Base-by-base conservation (phyloP, 2,329 filamentous ascomycete species). In the Colletotrichum sp. region DNA sequence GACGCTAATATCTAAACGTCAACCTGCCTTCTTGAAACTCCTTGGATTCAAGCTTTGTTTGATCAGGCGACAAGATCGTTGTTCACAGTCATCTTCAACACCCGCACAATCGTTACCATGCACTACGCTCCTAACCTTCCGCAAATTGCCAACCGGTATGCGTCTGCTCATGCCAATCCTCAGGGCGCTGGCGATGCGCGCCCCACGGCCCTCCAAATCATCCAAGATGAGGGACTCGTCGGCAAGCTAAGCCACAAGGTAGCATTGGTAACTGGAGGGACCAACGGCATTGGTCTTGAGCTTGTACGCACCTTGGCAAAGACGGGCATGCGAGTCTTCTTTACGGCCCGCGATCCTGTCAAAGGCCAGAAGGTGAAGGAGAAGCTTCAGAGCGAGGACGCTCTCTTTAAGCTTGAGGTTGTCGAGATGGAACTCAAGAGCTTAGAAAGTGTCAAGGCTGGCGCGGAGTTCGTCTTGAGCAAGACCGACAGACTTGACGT, bases 281-380 rank as follows among this genome's bases (percentile, higher is more conserved):
- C 83, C 3, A 81, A 84, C 24, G 87, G 87, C 1, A 81, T 88
- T 21, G 87, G 87, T 6, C 74, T 85, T 21, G 85, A 88, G 70
- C 87, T 86, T 2, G 86, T 82, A 4, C 82, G 84, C 13, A 86
- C 87, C 3, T 81, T 90, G 6, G 76, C 82, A 55, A 79, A 83
- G 5, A 87, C 88, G 0, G 88, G 88, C 8, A 87, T 87, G 9
- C 84, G 80, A 30, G 78, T 89, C 34, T 89, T 84, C 77, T 79
- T 88, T 18, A 87, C 87, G 1, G 87, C 82, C 5, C 84, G 88
- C 7, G 80, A 88, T 64, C 69, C 82, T 16, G 71, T 83, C 30
- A 81, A 80, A 68, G 84, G 78, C 18, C 76, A 83, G 57, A 52
- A 52, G 44, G n/a, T 52, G n/a, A 52, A 52, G n/a, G 44, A 52